These are phyloP conservation scores for Micractinium sp. DNA, from an alignment of 139 green algal species.

Conservation along the genomic window DNA sequence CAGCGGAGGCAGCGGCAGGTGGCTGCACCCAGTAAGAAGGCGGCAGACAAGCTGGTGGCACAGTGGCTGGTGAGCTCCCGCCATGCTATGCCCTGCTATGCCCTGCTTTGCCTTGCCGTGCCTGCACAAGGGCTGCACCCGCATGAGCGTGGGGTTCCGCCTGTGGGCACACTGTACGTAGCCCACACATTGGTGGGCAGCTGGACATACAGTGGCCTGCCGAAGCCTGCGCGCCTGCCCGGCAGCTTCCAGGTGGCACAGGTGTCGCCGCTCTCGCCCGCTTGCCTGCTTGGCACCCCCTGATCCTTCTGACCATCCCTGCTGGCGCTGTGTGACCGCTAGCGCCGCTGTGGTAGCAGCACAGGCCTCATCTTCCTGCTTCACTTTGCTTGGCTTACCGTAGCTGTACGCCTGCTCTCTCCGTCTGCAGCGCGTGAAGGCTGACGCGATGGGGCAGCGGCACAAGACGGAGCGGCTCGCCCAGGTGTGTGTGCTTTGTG, in stretches of 20 bases:
- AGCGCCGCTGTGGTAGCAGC: too few relatives aligned
- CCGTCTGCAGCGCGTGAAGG: conserved; percentile 50
- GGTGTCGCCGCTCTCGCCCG: background rate
- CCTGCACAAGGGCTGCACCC: too few relatives aligned
- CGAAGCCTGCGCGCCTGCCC: too few relatives aligned
- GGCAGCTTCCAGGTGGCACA: background rate
- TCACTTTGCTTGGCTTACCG: too few relatives aligned
- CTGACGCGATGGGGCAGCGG: conserved; percentile 68
- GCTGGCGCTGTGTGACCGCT: too few relatives aligned
- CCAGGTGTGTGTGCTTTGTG: background rate
- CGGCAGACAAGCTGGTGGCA: background rate
- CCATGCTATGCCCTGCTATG: too few relatives aligned
- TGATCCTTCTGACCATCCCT: too few relatives aligned
- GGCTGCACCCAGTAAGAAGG: background rate
- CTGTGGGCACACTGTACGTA: background rate
- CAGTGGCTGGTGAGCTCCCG: conserved; percentile 24
- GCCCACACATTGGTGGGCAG: background rate
- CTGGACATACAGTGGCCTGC: background rate
- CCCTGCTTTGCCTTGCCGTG: background rate
- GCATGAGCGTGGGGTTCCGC: background rate
- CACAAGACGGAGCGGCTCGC: background rate
- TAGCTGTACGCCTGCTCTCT: background rate
- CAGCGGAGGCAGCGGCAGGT: background rate
- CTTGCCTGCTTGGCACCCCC: background rate
- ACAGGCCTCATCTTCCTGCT: too few relatives aligned